Evolutionary conservation across 2,329 filamentous ascomycete genomes (phyloP), one percentile per base, ranked within the genome.

Genomic region (Emericellopsis cladophorae): DNA sequence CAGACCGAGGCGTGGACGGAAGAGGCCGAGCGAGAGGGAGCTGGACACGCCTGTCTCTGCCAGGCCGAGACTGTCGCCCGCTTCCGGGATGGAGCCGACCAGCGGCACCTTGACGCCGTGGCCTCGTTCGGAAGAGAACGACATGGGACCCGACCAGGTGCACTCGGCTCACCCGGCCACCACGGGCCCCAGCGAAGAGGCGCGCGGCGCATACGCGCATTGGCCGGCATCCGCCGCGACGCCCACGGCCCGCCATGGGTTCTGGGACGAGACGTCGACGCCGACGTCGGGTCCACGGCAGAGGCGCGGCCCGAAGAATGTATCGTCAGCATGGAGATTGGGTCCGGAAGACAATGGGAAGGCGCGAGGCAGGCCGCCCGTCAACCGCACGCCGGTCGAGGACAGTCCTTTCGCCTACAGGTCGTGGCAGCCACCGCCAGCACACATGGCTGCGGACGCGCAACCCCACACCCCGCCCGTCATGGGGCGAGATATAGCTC

Each of bases 271-370:
- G n/a, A 45, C 63, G 4, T 44, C 56, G 37, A 81, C 86, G 46
- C 82, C 84, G 9, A 78, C 72, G 38, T 88, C 86, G 1, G 84
- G 84, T 4, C 67, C 84, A 4, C 42, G 47, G 10, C 58, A 57
- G 42, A 75, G 85, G 4, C 84, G 93, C 55, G 88, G 88, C 0
- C 84, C 87, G 1, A 77, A 77, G 53, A 87, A 85, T 7, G 86
- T 95, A 0, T 95, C 88, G 1, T 95, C 88, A 9, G 89, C 89
- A 1, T 95, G 89, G 89, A 78, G 82, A 42, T 77, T 77, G 46
- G 76, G 72, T 44, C 74, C 74, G 14, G 67, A 70, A 32, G 68
- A 77, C 11, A 64, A 74, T 2, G 75, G 81, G 2, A 93, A 89
- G 56, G 70, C 83, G 12, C 70, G 88, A 48, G 88, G 89, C 7